A percentile compares a stretch with the other conserved stretches of the same genome.
phyloP scores from a whole-genome alignment of 2,329 filamentous ascomycete species.

The Colletotrichum salicis region DNA sequence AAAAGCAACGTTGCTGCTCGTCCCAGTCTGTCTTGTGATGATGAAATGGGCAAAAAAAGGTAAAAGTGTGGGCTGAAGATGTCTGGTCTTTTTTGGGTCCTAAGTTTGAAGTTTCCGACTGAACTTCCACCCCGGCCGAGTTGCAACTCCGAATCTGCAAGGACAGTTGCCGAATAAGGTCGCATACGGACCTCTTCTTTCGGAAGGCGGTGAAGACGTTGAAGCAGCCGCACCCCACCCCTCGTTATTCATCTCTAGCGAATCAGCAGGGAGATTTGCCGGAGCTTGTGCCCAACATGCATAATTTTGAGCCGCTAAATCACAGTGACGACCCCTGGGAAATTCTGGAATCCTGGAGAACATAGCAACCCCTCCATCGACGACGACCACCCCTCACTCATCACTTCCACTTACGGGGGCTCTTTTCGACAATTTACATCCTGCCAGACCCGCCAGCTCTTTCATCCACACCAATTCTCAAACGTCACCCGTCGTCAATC shows the following conservation, averaged over 20 bases:
- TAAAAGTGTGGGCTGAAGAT: conserved; percentile 15
- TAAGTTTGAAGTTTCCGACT: conserved; percentile 27
- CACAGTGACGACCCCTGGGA: conserved; percentile 27
- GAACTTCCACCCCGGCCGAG: conserved; percentile 20
- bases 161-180: background rate
- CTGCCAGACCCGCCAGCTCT: conserved; percentile 9
- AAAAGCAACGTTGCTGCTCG: background rate
- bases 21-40: background rate
- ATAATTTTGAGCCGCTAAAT: conserved; percentile 34
- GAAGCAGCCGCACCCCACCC: background rate
- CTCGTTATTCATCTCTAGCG: background rate
- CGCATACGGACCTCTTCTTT: background rate
- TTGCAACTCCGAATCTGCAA: conserved; percentile 4
- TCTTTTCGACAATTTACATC: conserved; percentile 25
- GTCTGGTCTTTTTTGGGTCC: background rate
- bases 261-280: conserved; percentile 4
- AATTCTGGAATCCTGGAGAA: conserved; percentile 40
- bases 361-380: conserved; percentile 35
- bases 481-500: conserved; percentile 22
- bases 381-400: conserved; percentile 28
- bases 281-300: conserved; percentile 26
- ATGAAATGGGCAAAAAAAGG: conserved; percentile 18
- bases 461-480: conserved; percentile 7
- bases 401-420: conserved; percentile 8
- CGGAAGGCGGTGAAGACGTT: conserved; percentile 19